These are phyloP conservation scores for Aspergillus versicolor DNA, from an alignment of 2,329 filamentous ascomycete genomes.

Conservation along the genomic window DNA sequence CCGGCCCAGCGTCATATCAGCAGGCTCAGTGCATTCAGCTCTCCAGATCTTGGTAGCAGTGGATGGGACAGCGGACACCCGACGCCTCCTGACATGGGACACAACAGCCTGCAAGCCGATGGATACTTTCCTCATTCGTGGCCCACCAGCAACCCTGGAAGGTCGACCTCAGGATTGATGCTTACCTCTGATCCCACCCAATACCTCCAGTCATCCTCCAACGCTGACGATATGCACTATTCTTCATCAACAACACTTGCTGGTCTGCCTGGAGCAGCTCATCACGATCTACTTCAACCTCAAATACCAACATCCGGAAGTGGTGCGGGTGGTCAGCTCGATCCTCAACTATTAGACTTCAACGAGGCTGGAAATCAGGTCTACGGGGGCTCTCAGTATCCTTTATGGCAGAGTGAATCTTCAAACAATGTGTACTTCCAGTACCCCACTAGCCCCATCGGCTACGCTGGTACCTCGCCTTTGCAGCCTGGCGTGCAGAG, in stretches of 20 bases:
- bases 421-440: conserved; percentile 21
- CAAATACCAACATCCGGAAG: conserved; percentile 23
- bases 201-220: conserved; percentile 53
- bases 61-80: conserved; percentile 32
- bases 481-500: conserved; percentile 32
- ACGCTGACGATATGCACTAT: conserved; percentile 37
- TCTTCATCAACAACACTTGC: conserved; percentile 40
- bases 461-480: conserved; percentile 12
- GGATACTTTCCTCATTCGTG: conserved; percentile 50
- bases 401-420: conserved; percentile 26
- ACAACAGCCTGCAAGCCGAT: conserved; percentile 20
- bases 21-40: conserved; percentile 25
- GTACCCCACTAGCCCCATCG: conserved; percentile 11
- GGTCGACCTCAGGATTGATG: conserved; percentile 48
- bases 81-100: conserved; percentile 34
- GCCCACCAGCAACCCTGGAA: conserved; percentile 53
- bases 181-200: conserved; percentile 47
- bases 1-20: conserved; percentile 23
- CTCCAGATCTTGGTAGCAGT: conserved; percentile 28
- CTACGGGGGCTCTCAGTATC: conserved; percentile 19
- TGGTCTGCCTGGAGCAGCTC: conserved; percentile 42
- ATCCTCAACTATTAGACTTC: conserved; percentile 42
- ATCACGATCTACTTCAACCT: conserved; percentile 44
- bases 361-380: conserved; percentile 12
- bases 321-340: conserved; percentile 31